phyloP scores from a whole-genome alignment of 2,329 filamentous ascomycete species.

The Dactylella cylindrospora region DNA sequence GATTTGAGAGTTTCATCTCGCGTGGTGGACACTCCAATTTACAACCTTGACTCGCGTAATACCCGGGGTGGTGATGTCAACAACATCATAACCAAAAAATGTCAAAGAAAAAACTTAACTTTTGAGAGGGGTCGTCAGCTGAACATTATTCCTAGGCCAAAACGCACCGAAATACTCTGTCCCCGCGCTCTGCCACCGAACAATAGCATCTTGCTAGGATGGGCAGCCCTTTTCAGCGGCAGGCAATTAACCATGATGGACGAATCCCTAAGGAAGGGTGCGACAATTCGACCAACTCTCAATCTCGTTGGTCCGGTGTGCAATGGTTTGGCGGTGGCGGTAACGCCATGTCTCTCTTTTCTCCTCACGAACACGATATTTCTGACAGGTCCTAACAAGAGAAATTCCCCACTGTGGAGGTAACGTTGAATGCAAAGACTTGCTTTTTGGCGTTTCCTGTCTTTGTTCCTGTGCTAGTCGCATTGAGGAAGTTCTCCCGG shows the following conservation, averaged over 20 bases:
- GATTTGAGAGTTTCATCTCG: conserved; percentile 29
- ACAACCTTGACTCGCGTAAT: conserved; percentile 43
- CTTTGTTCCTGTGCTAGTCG: no score
- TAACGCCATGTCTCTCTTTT: conserved; percentile 43
- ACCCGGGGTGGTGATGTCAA: conserved; percentile 39
- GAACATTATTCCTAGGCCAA: conserved; percentile 33
- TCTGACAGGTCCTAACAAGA: conserved; percentile 31
- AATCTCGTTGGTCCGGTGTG: conserved; percentile 38
- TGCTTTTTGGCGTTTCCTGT: conserved; percentile 41
- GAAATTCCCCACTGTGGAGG: conserved; percentile 4
- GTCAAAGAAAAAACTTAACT: no score
- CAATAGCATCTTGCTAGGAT: no score
- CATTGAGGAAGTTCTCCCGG: conserved; percentile 14
- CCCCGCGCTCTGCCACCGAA: conserved; percentile 37
- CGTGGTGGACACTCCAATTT: conserved; percentile 18
- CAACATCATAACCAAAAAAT: conserved; percentile 25
- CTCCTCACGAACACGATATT: conserved; percentile 41
- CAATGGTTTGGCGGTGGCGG: conserved; percentile 42
- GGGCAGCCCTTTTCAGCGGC: conserved; percentile 33
- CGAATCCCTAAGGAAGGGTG: conserved; percentile 8
- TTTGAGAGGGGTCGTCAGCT: conserved; percentile 19
- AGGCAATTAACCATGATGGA: conserved; percentile 6
- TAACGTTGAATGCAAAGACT: conserved; percentile 23
- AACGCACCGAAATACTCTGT: no score
- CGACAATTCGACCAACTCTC: conserved; percentile 37